Conservation (phyloP, 495 filamentous ascomycete genomes). For the Aspergillus campestris region DNA sequence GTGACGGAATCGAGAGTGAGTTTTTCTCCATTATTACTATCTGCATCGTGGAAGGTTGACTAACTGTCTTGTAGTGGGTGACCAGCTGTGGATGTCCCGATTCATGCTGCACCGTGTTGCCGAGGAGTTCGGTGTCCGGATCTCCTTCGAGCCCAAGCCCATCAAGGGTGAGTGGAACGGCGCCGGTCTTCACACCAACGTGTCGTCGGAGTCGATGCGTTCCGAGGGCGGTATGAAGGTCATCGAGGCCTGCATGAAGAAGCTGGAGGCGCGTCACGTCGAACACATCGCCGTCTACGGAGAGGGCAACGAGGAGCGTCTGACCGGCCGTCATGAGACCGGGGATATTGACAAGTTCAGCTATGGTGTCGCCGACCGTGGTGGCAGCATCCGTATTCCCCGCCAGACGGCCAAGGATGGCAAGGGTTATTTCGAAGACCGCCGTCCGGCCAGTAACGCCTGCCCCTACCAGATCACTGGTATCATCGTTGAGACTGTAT, state of each 20-base stretch:
- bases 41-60: constrained; percentile 8
- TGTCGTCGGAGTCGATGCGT: constrained; percentile 81
- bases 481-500: constrained; percentile 75
- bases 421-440: constrained; percentile 98
- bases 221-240: constrained; percentile 88
- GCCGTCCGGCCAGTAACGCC: constrained; percentile 88
- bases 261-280: constrained; percentile 77
- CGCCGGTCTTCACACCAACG: constrained; percentile 95
- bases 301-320: constrained; percentile 83
- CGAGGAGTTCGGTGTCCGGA: constrained; percentile 94
- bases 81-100: constrained; percentile 95
- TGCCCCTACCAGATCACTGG: constrained; percentile 96
- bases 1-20: constrained; percentile 75
- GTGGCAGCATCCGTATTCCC: constrained; percentile 88
- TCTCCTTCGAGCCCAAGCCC: constrained; percentile 95
- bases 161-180: constrained; percentile 99
- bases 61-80: constrained; percentile 57
- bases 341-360: constrained; percentile 88
- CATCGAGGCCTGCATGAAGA: constrained; percentile 81
- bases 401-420: constrained; percentile 83
- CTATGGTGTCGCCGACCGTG: constrained; percentile 94
- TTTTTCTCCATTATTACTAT: constrained; percentile 8
- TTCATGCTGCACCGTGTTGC: constrained; percentile 95
- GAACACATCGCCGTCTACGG: constrained; percentile 99
- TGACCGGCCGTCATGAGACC: constrained; percentile 95